Conservation (phyloP, 257 asterid species). For the Plantago ovata region DNA sequence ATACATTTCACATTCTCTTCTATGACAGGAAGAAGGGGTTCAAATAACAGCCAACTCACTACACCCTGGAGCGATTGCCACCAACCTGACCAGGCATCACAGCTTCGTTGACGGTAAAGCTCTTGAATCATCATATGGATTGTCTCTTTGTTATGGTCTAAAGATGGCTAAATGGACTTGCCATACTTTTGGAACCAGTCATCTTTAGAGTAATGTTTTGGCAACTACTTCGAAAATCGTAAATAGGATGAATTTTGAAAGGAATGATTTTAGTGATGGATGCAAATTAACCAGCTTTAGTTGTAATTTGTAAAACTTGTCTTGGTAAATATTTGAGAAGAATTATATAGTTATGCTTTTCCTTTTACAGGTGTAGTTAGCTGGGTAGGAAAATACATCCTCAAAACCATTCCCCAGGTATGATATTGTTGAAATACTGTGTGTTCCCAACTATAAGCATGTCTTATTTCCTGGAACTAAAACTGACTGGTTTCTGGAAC, state of each 20-base stretch:
- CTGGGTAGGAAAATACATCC: conserved; percentile 52
- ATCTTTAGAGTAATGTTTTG: too few species aligned
- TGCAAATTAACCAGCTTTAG: too few species aligned
- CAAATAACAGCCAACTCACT: conserved; percentile 70
- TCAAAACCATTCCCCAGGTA: conserved; percentile 69
- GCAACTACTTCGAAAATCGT: too few species aligned
- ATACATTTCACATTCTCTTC: not conserved
- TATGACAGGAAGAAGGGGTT: conserved; percentile 65
- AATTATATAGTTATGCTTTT: conserved; percentile 4
- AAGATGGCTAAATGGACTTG: too few species aligned
- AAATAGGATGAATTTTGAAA: not conserved
- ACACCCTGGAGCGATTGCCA: conserved; percentile 75
- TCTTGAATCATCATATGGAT: not conserved
- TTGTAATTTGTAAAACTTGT: too few species aligned
- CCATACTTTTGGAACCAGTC: too few species aligned
- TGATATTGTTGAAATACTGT: conserved; percentile 2
- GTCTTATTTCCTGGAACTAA: not conserved
- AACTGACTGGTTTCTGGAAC: not conserved
- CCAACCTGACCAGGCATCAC: conserved; percentile 55
- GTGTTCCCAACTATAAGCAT: not conserved
- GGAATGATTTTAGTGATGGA: too few species aligned
- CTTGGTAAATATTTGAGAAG: too few species aligned
- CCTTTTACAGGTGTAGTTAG: conserved; percentile 37
- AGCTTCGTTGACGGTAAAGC: conserved; percentile 39
- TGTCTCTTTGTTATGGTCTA: not conserved